Evolutionary conservation across 371 early-diverging fungal species (phyloP).

Genomic region (Mucor mucedo): DNA sequence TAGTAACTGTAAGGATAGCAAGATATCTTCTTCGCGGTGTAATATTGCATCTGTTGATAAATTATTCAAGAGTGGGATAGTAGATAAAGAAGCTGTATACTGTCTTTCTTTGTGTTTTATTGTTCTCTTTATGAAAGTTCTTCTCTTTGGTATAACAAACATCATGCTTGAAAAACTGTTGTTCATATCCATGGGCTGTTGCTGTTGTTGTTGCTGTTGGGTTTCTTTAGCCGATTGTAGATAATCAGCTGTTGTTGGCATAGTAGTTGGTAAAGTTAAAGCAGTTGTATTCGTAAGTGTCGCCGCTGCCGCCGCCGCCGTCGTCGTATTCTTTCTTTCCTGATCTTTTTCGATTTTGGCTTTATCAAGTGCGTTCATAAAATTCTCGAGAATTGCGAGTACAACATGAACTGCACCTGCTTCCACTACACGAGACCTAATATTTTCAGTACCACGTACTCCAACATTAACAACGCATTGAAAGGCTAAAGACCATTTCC

Average conservation of each 20-base stretch:
- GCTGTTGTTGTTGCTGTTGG: not conserved
- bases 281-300: conserved; percentile 18
- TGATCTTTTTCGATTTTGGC: conserved; percentile 67
- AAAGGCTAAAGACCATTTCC: conserved; percentile 83
- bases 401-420: conserved; percentile 81
- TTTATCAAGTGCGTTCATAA: conserved; percentile 61
- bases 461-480: conserved; percentile 87
- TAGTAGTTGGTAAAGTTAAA: conserved; percentile 21
- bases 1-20: conserved; percentile 81
- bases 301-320: conserved; percentile 38
- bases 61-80: conserved; percentile 34
- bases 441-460: conserved; percentile 78
- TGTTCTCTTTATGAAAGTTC: conserved; percentile 31
- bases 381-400: conserved; percentile 76
- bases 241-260: conserved; percentile 16
- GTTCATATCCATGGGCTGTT: conserved; percentile 1
- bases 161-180: not conserved
- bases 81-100: conserved; percentile 28
- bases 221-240: not conserved
- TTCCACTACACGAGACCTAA: conserved; percentile 81
- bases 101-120: conserved; percentile 31
- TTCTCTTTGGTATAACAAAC: conserved; percentile 32
- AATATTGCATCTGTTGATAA: conserved; percentile 59
- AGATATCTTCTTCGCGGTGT: conserved; percentile 80
- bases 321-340: conserved; percentile 30